These are phyloP conservation scores for Porogramme epimiltina DNA, from an alignment of 1,284 basidiomycete genomes.

Conservation along the genomic window DNA sequence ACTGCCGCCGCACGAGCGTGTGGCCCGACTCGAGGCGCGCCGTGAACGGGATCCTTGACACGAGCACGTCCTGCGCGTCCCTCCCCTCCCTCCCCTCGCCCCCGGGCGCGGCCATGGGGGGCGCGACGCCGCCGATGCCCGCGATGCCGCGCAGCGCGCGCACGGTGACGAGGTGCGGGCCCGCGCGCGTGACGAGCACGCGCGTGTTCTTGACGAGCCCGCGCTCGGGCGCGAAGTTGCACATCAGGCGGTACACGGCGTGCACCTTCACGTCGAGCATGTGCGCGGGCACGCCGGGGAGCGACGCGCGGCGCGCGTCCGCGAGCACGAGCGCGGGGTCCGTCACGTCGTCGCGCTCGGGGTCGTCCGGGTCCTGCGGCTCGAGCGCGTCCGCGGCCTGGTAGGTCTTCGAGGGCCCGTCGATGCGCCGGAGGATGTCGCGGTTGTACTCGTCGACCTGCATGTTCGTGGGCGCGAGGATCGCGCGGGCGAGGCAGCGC, in stretches of 20 bases:
- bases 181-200: slow-evolving; percentile 33
- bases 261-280: slow-evolving; percentile 34
- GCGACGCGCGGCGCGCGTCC: slow-evolving; percentile 25
- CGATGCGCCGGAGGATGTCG: slow-evolving; percentile 29
- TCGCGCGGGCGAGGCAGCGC: slow-evolving; percentile 32
- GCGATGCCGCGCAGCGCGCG: slow-evolving; percentile 27
- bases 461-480: slow-evolving; percentile 39
- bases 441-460: slow-evolving; percentile 40
- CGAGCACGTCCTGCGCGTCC: slow-evolving; percentile 32
- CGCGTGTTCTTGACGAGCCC: slow-evolving; percentile 44
- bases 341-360: slow-evolving; percentile 22
- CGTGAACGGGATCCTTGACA: slow-evolving; percentile 39
- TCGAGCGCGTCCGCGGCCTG: slow-evolving; percentile 32
- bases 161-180: slow-evolving; percentile 33
- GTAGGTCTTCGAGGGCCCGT: slow-evolving; percentile 27
- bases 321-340: slow-evolving; percentile 28
- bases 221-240: slow-evolving; percentile 40
- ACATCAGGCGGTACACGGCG: slow-evolving; percentile 38
- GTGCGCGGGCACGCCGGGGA: slow-evolving; percentile 35
- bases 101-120: background rate
- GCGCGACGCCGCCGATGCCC: slow-evolving; percentile 17
- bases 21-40: slow-evolving; percentile 31
- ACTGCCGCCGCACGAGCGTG: slow-evolving; percentile 38
- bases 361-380: too few relatives aligned
- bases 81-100: too few relatives aligned